Base-by-base conservation (phyloP, 257 asterid species). In the Petunia secreta region DNA sequence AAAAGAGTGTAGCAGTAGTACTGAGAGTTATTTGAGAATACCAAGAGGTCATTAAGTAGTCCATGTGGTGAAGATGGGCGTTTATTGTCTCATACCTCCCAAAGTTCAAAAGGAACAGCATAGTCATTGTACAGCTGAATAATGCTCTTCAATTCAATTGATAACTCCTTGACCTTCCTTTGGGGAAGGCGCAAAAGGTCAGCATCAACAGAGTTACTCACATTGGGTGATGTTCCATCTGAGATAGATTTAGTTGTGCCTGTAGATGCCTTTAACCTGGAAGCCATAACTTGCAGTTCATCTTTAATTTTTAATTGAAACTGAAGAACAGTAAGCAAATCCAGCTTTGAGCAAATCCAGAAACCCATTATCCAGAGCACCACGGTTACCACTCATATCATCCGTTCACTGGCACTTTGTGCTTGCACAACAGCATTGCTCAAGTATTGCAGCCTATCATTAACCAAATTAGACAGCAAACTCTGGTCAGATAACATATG, bases 341-440 rank as follows among this genome's bases (percentile, higher is more conserved):
- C 55, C 96, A 25, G 25, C 99, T 83, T 96, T 98, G 73, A 96
- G 98, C 82, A 96, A 88, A 89, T 94, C 98, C 80, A 96, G 95
- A 77, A 96, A 92, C 57, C 98, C 99, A 84, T 60, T 90, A 84
- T 93, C 98, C 80, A 86, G 82, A 81, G 90, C 87, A 82, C 88
- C 89, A 67, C 92, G 92, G 52, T 82, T 77, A 78, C 83, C 87
- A 85, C 83, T 82, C 82, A 82, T 75, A 85, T 85, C 85, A 64
- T 86, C 92, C 4, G 81, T 79, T 91, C 95, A 82, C 85, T 86
- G 78, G 96, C 92, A 89, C 93, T 91, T 91, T 94, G 94, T n/a
- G 98, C 98, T 91, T 96, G 99, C 80, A 96, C 90, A 86, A 94
- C 99, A 77, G 99, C 98, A 89, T 90, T 94, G 78, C 97, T 94